phyloP scores from a whole-genome alignment of 2,329 filamentous ascomycete species.

The Venturia carpophila region DNA sequence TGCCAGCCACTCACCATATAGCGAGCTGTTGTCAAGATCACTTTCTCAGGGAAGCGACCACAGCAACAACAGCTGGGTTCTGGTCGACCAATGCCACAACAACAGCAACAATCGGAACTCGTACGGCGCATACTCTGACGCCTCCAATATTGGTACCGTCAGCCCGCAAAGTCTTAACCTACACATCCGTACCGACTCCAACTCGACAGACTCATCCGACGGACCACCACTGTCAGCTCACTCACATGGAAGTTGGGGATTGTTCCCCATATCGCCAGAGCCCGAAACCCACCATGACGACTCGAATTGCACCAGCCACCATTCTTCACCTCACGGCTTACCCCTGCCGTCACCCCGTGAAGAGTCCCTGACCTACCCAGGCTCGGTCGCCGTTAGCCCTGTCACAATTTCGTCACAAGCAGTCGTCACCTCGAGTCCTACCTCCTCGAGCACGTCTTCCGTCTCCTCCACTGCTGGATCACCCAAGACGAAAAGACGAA shows the following conservation, averaged over 20 bases:
- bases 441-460: slow-evolving; percentile 43
- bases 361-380: slow-evolving; percentile 29
- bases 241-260: slow-evolving; percentile 66
- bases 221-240: slow-evolving; percentile 49
- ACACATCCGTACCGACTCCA: slow-evolving; percentile 78
- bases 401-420: slow-evolving; percentile 53
- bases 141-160: slow-evolving; percentile 60
- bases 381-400: slow-evolving; percentile 29
- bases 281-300: slow-evolving; percentile 57
- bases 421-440: slow-evolving; percentile 65
- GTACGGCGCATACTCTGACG: slow-evolving; percentile 49
- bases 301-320: slow-evolving; percentile 44
- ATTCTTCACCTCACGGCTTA: slow-evolving; percentile 17
- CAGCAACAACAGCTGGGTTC: slow-evolving; percentile 74
- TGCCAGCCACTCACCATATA: slow-evolving; percentile 59
- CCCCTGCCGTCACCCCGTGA: slow-evolving; percentile 24
- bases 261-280: slow-evolving; percentile 69
- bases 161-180: slow-evolving; percentile 78
- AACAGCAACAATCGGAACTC: slow-evolving; percentile 46
- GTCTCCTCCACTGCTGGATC: slow-evolving; percentile 46
- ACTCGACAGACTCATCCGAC: slow-evolving; percentile 68
- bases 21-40: slow-evolving; percentile 76
- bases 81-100: slow-evolving; percentile 54
- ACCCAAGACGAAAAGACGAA: slow-evolving; percentile 58
- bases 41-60: slow-evolving; percentile 79